Base-by-base conservation (phyloP, 192 early-diverging fungal species). In the Oehlia diaphana region DNA sequence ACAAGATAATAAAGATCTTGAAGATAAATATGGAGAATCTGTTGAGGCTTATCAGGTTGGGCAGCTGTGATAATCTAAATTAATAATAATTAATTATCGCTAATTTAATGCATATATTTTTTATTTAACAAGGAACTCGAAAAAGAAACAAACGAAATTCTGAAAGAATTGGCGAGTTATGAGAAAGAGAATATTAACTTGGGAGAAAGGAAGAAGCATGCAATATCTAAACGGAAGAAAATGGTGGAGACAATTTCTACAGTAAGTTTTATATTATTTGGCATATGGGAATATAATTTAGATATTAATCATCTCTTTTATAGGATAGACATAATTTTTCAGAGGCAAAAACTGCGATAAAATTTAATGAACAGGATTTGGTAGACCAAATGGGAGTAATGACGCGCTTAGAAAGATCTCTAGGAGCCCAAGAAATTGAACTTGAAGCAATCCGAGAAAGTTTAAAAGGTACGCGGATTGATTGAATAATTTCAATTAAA, bases 161-260 rank as follows among this genome's bases (percentile, higher is more conserved):
- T 81, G 12, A 86, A 86, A 65, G 87, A 94, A 74, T 85, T 94
- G 19, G 85, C 91, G 14, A 88, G 85, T 79, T 90, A 91, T 64
- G 95, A 96, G 85, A 89, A 89, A 66, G 88, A 92, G 47, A 93
- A 96, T 80, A 93, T 98, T 28, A 92, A 96, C 81, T 82, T 95
- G 68, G 91, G 92, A 75, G 96, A 96, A 82, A 95, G 91, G 77
- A 92, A 92, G 82, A 95, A 97, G 79, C 92, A 96, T 86, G 80
- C 94, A 76, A 88, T 83, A 35, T 86, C 82, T 65, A 96, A 97
- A 79, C 86, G 89, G 74, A 96, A 97, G 78, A 97, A 97, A 82
- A 37, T 90, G 4, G 83, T 84, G 33, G 93, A 92, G 49, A 63
- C 92, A 8, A 77, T 96, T n/a, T 87, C 93, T 77, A 86, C 83